These are phyloP conservation scores for Silene uniflora DNA, from an alignment of 148 eudicot species.

Conservation along the genomic window DNA sequence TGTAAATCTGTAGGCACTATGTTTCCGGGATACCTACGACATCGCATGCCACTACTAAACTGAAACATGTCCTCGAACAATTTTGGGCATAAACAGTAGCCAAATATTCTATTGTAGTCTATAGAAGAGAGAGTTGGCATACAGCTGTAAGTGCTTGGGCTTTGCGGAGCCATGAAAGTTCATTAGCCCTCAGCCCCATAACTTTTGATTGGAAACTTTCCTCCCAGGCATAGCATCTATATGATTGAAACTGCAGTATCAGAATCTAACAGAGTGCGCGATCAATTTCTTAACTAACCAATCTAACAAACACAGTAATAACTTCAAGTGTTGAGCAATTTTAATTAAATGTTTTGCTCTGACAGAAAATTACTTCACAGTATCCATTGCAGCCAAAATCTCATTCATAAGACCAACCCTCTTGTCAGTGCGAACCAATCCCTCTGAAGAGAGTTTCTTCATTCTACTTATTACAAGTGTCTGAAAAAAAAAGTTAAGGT, in stretches of 20 bases:
- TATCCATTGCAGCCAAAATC: slow-evolving; percentile 93
- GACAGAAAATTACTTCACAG: slow-evolving; percentile 8
- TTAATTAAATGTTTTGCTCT: neutral
- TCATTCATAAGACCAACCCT: slow-evolving; percentile 98
- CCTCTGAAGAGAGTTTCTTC: slow-evolving; percentile 72
- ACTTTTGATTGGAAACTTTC: slow-evolving; percentile 4
- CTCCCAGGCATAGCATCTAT: slow-evolving; percentile 10
- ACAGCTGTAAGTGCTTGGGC: slow-evolving; percentile 4
- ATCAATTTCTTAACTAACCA: neutral
- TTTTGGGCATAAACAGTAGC: too few relatives aligned
- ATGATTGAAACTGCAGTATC: neutral
- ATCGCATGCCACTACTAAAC: too few relatives aligned
- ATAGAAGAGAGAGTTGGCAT: neutral
- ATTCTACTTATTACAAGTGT: slow-evolving; percentile 68
- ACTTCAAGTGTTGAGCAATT: neutral
- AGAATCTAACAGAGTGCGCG: neutral
- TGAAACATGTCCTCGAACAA: too few relatives aligned
- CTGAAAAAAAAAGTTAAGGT: slow-evolving; percentile 28
- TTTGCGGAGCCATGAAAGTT: slow-evolving; percentile 7
- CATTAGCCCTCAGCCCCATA: neutral
- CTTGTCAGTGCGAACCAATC: slow-evolving; percentile 47
- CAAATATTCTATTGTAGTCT: too few relatives aligned
- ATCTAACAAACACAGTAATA: too few relatives aligned
- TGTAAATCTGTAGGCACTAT: too few relatives aligned
- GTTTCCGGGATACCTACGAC: too few relatives aligned